Evolutionary conservation across 345 rosid genomes (phyloP), one percentile per base, ranked within the genome.

Genomic region (Acer negundo): DNA sequence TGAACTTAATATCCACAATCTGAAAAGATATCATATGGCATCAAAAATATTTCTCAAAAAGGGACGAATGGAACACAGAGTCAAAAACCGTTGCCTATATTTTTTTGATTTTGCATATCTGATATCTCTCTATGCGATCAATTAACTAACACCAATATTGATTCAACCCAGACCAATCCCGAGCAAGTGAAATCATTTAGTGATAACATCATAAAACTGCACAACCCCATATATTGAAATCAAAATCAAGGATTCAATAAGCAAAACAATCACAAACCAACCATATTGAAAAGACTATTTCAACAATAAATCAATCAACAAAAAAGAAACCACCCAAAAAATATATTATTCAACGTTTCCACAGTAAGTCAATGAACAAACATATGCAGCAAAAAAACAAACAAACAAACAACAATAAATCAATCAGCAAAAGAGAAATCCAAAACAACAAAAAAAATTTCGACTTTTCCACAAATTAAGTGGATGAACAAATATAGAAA

Each of bases 291-390:
- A 9, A 24, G 46, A 24, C 0, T 1, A 46, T 47, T 46, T 7
- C 61, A 28, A 17, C 19, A n/a, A 24, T 40, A 15, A 70, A 35
- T 10, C 2, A 22, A 26, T 7, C 55, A 13, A 49, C 17, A 13
- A 15, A 47, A 62, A 15, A n/a, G 4, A 17, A 72, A 69, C 38
- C 38, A 35, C 38, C 38, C 38, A 19, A 31, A 19, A 2, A 56
- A 35, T 0, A 47, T 6, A 23, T 10, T 13, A 46, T 69, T 46
- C 59, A 47, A 1, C 47, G 58, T 67, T 58, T 1, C 75, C 10
- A 55, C 9, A 55, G 56, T 24, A 71, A 56, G 75, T 71, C 65
- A 71, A 55, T 44, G 26, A 24, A 20, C 70, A 9, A 62, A 23
- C 24, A 62, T 20, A 12, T 20, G 6, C 64, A 35, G 38, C 38